Conservation (phyloP, 2,329 filamentous ascomycete species). For the Verticillium nubilum region DNA sequence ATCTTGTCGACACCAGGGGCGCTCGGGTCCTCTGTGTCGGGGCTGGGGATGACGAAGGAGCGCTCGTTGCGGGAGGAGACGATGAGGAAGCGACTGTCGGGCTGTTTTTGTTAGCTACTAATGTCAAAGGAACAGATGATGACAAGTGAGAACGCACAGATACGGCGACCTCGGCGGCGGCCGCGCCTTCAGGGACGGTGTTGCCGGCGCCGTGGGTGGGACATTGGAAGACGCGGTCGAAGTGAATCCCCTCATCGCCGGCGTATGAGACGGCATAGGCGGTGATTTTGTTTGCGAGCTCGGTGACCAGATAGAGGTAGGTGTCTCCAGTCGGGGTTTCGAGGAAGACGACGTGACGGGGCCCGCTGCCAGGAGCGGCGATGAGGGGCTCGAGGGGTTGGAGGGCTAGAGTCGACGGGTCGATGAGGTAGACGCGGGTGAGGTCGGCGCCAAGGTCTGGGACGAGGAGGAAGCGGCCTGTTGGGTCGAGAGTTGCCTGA, state of each 20-base stretch:
- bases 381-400: slow-evolving; percentile 33
- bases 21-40: slow-evolving; percentile 22
- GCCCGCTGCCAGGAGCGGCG: slow-evolving; percentile 51
- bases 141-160: slow-evolving; percentile 42
- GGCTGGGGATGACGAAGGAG: slow-evolving; percentile 42
- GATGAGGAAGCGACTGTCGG: slow-evolving; percentile 57
- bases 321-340: slow-evolving; percentile 33
- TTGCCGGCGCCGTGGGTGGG: slow-evolving; percentile 40
- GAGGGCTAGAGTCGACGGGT: slow-evolving; percentile 37
- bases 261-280: slow-evolving; percentile 52
- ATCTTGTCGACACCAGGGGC: slow-evolving; percentile 24
- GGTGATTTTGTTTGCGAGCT: slow-evolving; percentile 52
- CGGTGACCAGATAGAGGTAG: slow-evolving; percentile 56
- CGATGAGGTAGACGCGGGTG: slow-evolving; percentile 50
- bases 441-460: slow-evolving; percentile 63
- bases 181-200: slow-evolving; percentile 32
- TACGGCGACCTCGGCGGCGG: slow-evolving; percentile 51
- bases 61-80: slow-evolving; percentile 63
- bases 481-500: slow-evolving; percentile 60
- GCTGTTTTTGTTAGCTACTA: slow-evolving; percentile 28
- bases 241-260: slow-evolving; percentile 30
- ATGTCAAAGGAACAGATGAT: neutral
- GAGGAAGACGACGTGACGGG: slow-evolving; percentile 59
- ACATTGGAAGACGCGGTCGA: slow-evolving; percentile 40
- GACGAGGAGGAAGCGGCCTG: slow-evolving; percentile 54